Conservation (phyloP, 257 asterid species). For the Leonotis leonurus region DNA sequence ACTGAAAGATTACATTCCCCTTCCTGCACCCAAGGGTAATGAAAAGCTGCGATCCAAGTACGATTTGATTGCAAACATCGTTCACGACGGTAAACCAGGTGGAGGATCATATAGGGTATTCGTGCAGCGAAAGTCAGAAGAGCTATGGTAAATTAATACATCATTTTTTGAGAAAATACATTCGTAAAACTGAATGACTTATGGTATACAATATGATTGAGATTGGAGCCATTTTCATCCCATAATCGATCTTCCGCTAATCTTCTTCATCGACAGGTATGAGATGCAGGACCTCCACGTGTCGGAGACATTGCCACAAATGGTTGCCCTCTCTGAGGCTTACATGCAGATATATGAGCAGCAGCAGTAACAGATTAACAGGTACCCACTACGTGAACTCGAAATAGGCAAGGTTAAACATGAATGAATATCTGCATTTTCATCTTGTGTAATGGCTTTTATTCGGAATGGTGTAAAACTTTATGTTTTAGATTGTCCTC, state of each 20-base stretch:
- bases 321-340: constrained; percentile 92
- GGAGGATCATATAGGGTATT: constrained; percentile 87
- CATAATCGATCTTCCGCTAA: background rate
- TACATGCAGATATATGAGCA: constrained; percentile 97
- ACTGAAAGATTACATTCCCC: constrained; percentile 82
- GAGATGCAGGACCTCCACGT: constrained; percentile 98
- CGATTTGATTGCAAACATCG: constrained; percentile 78
- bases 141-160: constrained; percentile 53
- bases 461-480: background rate
- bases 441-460: background rate
- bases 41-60: constrained; percentile 71
- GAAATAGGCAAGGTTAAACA: no score
- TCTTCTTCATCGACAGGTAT: constrained; percentile 43
- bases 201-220: background rate
- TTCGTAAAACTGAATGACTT: background rate
- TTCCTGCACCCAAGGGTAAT: constrained; percentile 57
- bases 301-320: constrained; percentile 84
- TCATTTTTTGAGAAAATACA: no score
- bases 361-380: constrained; percentile 32
- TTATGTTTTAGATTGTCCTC: background rate
- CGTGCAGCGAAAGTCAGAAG: constrained; percentile 96
- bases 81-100: constrained; percentile 71
- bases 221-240: background rate
- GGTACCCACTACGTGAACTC: no score
- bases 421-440: no score